Base-by-base conservation (phyloP, 306 rosid species). In the Inga oerstediana region DNA sequence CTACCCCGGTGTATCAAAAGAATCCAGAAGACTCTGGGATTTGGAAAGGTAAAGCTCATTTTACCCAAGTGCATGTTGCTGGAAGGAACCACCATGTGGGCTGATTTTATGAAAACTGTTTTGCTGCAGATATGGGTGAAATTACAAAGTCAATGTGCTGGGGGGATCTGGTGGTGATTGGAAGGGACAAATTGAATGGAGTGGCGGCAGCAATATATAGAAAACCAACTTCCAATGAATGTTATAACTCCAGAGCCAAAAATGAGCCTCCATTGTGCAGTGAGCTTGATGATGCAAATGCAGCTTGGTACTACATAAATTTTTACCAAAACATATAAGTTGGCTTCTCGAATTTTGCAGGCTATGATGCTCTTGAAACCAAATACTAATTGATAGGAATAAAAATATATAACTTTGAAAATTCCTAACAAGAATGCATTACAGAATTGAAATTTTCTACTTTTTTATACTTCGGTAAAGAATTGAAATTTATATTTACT, bases 1-100 rank as follows among this genome's bases (percentile, higher is more conserved):
- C 98, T 80, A 94, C 97, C 76, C 98, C 98, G 0, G 97, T 94
- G 82, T 94, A 94, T 87, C 93, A 85, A 74, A 91, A 91, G 88
- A 86, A 89, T 87, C 90, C 91, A 22, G 97, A 92, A 84, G 83
- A 89, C 84, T 87, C 83, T 45, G 92, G 83, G 64, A 94, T 94
- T 85, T 94, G 98, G 98, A 87, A 89, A 30, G 97, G 98, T 91
- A 81, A n/a, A 79, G 39, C 46, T 74, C 45, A 43, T 80, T 72
- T 14, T 58, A 62, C 48, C 54, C 81, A 67, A 81, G 52, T 68
- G 52, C 59, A 13, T 74, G 11, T 74, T 65, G 45, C 74, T 75
- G 58, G 69, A 24, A 75, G 14, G 66, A 27, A 77, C 78, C 52
- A 66, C 51, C 32, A 39, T 45, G 39, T 39, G 51, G 66, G 34